Evolutionary conservation across 768 basidiomycete genomes (phyloP).

Genomic region (Coprinopsis cinerea): DNA sequence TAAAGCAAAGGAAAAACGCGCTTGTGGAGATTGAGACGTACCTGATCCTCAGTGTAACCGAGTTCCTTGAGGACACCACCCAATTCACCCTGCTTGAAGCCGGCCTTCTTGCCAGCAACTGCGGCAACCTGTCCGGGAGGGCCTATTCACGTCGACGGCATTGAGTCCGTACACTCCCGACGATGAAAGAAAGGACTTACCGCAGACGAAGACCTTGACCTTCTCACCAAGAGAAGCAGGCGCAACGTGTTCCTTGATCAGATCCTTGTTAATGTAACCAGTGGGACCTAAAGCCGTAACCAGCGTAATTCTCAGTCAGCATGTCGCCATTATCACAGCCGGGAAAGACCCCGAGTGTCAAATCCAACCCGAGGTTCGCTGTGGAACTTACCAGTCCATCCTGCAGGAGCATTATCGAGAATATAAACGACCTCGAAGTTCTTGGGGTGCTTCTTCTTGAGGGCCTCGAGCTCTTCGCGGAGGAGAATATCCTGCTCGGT

Average conservation of each 20-base stretch:
- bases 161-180: slow-evolving; percentile 4
- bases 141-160: slow-evolving; percentile 31
- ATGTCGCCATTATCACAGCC: background rate
- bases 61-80: slow-evolving; percentile 79
- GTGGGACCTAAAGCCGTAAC: slow-evolving; percentile 43
- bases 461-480: slow-evolving; percentile 65
- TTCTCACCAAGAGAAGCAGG: slow-evolving; percentile 63
- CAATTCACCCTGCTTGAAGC: slow-evolving; percentile 79
- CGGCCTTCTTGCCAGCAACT: slow-evolving; percentile 83
- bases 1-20: background rate
- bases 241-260: slow-evolving; percentile 70
- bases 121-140: slow-evolving; percentile 89
- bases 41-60: slow-evolving; percentile 86
- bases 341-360: background rate
- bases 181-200: slow-evolving; percentile 33
- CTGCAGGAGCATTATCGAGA: slow-evolving; percentile 64
- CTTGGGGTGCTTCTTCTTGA: slow-evolving; percentile 63
- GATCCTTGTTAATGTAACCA: slow-evolving; percentile 70
- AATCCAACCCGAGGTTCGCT: too few relatives aligned
- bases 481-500: slow-evolving; percentile 88
- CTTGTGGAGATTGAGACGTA: slow-evolving; percentile 21
- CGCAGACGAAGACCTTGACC: slow-evolving; percentile 87
- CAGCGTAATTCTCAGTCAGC: slow-evolving; percentile 3
- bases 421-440: slow-evolving; percentile 82
- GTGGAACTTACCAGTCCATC: slow-evolving; percentile 53